A percentile compares a stretch with the other conserved stretches of the same genome.
Conservation (phyloP, 768 basidiomycete genomes). For the Xerocomellus chrysenteron region DNA sequence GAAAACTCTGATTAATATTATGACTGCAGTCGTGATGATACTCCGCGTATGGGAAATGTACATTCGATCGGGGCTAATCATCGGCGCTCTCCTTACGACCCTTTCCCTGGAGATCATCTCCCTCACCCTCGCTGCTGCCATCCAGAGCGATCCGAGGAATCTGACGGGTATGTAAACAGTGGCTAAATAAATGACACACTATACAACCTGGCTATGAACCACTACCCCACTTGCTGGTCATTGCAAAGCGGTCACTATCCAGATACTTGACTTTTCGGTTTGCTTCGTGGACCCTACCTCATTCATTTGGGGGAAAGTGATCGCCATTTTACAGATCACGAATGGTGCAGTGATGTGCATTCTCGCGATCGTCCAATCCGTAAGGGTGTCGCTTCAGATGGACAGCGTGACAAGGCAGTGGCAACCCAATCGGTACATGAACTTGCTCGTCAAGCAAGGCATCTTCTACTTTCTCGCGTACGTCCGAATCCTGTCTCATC, state of each 20-base stretch:
- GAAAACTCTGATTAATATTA: background rate
- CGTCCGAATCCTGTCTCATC: background rate
- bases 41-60: constrained; percentile 4
- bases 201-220: background rate
- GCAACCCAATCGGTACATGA: background rate
- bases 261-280: background rate
- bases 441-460: background rate
- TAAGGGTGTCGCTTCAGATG: background rate
- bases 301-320: background rate
- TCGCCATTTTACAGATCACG: background rate
- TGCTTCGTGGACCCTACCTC: background rate
- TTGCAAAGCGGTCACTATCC: background rate
- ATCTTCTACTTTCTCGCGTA: background rate
- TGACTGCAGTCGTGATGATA: background rate
- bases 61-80: background rate
- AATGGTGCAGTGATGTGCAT: background rate
- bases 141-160: background rate
- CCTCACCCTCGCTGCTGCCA: background rate
- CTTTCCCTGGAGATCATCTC: background rate
- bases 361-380: background rate
- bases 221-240: background rate
- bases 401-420: background rate
- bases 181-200: background rate
- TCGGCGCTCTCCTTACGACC: background rate
- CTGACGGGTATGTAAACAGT: background rate